A percentile compares a stretch with the other conserved stretches of the same genome.
Conservation (phyloP, 768 basidiomycete species). For the Leucosporidium yakuticum region DNA sequence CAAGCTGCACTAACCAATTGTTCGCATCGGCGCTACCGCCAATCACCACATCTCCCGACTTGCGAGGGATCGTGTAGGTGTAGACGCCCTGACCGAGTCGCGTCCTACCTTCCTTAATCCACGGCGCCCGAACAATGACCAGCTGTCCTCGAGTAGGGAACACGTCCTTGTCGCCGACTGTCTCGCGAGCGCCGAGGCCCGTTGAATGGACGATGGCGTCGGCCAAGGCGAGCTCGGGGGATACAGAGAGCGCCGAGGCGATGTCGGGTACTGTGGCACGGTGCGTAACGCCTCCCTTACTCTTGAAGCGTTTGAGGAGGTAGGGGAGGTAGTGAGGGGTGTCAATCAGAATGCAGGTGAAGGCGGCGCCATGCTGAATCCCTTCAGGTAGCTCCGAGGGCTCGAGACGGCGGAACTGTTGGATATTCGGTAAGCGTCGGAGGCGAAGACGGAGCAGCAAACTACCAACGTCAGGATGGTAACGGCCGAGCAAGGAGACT, state of each 20-base stretch:
- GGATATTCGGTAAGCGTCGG: neutral
- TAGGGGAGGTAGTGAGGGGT: slow-evolving; percentile 59
- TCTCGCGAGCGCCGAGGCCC: slow-evolving; percentile 56
- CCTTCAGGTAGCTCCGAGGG: slow-evolving; percentile 47
- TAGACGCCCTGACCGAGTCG: slow-evolving; percentile 43
- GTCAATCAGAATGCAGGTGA: slow-evolving; percentile 66
- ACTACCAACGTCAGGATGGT: slow-evolving; percentile 14
- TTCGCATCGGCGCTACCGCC: slow-evolving; percentile 42
- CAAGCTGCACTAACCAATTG: slow-evolving; percentile 13
- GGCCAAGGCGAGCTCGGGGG: slow-evolving; percentile 22
- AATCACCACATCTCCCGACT: slow-evolving; percentile 45
- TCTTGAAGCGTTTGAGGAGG: slow-evolving; percentile 56
- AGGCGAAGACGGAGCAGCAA: neutral
- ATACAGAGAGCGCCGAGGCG: neutral
- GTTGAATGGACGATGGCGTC: slow-evolving; percentile 65
- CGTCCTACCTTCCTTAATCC: slow-evolving; percentile 45
- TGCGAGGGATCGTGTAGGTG: slow-evolving; percentile 46
- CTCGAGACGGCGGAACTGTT: slow-evolving; percentile 46
- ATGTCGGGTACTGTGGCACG: slow-evolving; percentile 45
- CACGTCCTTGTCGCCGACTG: slow-evolving; percentile 51
- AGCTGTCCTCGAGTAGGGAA: slow-evolving; percentile 46
- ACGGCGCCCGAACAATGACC: slow-evolving; percentile 39
- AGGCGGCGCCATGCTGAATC: slow-evolving; percentile 53
- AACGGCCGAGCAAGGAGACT: slow-evolving; percentile 14
- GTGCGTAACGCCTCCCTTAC: slow-evolving; percentile 57